A percentile compares a stretch with the other conserved stretches of the same genome.
phyloP scores from a whole-genome alignment of 1,139 yeast genomes.

The Magnusiomyces clavatus region DNA sequence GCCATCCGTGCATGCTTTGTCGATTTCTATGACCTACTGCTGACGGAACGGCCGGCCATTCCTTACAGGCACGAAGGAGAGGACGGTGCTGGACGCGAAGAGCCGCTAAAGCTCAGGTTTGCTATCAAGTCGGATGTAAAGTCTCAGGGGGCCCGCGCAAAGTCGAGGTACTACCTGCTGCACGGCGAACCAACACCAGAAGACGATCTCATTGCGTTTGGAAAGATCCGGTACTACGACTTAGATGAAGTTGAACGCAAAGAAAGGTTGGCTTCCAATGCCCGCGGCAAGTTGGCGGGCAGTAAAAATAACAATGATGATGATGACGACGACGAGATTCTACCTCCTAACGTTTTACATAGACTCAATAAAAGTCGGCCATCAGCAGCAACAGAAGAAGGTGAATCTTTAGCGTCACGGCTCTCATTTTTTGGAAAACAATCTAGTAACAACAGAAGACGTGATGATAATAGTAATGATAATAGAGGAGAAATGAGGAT shows the following conservation, averaged over 20 bases:
- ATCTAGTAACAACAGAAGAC: background rate
- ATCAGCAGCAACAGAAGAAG: background rate
- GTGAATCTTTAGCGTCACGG: background rate
- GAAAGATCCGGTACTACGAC: background rate
- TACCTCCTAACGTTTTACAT: background rate
- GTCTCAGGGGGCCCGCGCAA: background rate
- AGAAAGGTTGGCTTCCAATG: no score
- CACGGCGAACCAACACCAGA: slow-evolving; percentile 68
- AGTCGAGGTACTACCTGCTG: slow-evolving; percentile 48
- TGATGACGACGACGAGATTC: slow-evolving; percentile 2
- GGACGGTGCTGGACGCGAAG: no score
- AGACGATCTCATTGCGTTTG: slow-evolving; percentile 23
- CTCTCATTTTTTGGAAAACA: background rate
- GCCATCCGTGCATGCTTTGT: background rate
- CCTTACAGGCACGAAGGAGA: background rate
- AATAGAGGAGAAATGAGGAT: background rate
- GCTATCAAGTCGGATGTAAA: background rate
- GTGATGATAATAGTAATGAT: background rate
- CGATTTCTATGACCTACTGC: background rate
- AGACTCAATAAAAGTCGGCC: background rate
- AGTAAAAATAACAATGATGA: background rate
- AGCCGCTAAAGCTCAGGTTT: background rate
- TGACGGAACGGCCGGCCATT: slow-evolving; percentile 1
- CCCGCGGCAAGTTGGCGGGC: background rate
- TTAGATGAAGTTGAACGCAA: slow-evolving; percentile 1